A percentile compares a stretch with the other conserved stretches of the same genome.
These are phyloP conservation scores for Hanseniaspora lachancei DNA, from an alignment of 805 yeast species.

Conservation along the genomic window DNA sequence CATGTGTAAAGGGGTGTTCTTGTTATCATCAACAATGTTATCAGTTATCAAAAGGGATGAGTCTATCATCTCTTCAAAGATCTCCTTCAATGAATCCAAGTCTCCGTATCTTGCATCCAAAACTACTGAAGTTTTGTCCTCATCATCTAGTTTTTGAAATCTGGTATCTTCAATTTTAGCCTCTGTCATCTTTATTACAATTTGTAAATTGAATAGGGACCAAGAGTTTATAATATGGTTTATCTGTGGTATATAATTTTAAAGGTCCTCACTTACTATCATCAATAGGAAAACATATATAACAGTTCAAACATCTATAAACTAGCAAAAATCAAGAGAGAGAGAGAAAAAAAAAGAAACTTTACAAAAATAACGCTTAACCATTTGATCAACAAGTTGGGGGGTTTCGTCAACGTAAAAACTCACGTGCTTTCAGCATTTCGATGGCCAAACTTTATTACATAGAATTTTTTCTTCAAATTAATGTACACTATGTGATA, in stretches of 20 bases:
- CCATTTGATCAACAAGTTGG: too few species aligned
- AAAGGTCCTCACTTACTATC: too few species aligned
- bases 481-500: too few species aligned
- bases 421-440: too few species aligned
- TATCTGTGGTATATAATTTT: too few species aligned
- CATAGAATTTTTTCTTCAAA: too few species aligned
- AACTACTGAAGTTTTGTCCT: conserved; percentile 70
- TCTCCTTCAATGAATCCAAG: conserved; percentile 54
- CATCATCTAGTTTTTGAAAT: conserved; percentile 36
- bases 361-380: background rate
- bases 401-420: too few species aligned
- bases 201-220: too few species aligned
- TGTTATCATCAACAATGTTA: conserved; percentile 4
- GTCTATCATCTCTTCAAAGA: conserved; percentile 46
- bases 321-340: background rate
- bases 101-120: conserved; percentile 85
- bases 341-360: background rate
- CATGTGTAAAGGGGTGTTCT: conserved; percentile 78
- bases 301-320: background rate
- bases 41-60: conserved; percentile 29
- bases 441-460: too few species aligned
- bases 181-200: background rate
- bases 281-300: background rate
- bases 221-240: too few species aligned
- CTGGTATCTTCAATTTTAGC: conserved; percentile 12